Conservation (phyloP, 768 basidiomycete species). For the Podaxis pistillaris region DNA sequence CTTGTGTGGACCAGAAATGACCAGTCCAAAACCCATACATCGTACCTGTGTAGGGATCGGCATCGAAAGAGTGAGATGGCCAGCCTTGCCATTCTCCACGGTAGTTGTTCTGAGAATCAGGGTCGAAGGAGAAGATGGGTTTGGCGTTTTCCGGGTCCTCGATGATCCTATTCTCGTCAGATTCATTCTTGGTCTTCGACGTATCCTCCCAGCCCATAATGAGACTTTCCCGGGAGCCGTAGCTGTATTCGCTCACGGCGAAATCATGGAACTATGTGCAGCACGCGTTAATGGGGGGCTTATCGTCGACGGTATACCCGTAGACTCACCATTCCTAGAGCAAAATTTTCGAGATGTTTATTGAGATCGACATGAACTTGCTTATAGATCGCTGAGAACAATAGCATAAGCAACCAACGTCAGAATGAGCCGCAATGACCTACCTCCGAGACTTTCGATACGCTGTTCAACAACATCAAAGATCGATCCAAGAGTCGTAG, state of each 20-base stretch:
- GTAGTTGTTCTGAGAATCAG: neutral
- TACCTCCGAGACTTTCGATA: constrained; percentile 34
- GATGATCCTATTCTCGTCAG: neutral
- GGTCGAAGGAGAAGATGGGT: constrained; percentile 4
- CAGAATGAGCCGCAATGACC: neutral
- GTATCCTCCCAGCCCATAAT: constrained; percentile 2
- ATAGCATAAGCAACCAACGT: neutral
- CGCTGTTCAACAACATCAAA: constrained; percentile 30
- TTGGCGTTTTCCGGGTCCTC: neutral
- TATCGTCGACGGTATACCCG: too few relatives aligned
- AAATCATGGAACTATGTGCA: constrained; percentile 4
- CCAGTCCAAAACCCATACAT: constrained; percentile 4
- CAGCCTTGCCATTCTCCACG: neutral
- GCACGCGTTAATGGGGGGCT: neutral
- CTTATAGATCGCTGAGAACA: constrained; percentile 30
- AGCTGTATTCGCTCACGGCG: neutral
- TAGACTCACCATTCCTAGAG: constrained; percentile 34
- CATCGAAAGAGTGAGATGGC: constrained; percentile 8
- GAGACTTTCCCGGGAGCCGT: neutral
- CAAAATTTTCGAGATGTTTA: constrained; percentile 33
- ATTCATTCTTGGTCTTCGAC: constrained; percentile 4
- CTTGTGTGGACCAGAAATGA: constrained; percentile 1
- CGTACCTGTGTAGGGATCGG: neutral
- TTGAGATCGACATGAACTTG: constrained; percentile 34
- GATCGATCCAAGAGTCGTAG: constrained; percentile 30